Conservation (phyloP, 805 yeast species). For the Yamadazyma insecticola region DNA sequence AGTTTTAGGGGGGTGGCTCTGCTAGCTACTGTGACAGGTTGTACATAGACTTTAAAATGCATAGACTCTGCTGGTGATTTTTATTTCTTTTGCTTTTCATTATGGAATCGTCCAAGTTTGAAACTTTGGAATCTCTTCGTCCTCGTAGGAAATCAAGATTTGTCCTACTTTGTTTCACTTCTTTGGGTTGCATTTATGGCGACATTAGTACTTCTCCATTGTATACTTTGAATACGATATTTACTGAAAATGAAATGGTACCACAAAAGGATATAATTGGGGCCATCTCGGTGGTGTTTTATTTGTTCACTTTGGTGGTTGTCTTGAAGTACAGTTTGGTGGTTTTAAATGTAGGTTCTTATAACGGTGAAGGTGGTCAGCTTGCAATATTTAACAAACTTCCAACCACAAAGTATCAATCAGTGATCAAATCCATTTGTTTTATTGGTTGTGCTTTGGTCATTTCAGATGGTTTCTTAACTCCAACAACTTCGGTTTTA, state of each 20-base stretch:
- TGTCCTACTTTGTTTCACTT: slow-evolving; percentile 32
- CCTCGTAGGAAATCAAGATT: background rate
- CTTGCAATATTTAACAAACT: slow-evolving; percentile 59
- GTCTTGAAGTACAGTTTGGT: slow-evolving; percentile 47
- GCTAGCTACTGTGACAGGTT: no score
- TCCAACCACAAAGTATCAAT: no score
- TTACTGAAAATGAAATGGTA: slow-evolving; percentile 25
- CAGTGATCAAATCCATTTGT: slow-evolving; percentile 16
- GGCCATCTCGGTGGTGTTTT: slow-evolving; percentile 49
- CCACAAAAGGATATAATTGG: slow-evolving; percentile 42
- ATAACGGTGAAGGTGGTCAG: slow-evolving; percentile 61
- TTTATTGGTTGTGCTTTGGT: slow-evolving; percentile 56
- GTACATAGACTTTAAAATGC: no score
- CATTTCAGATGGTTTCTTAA: slow-evolving; percentile 55
- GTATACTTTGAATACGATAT: slow-evolving; percentile 37
- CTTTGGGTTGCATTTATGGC: slow-evolving; percentile 61
- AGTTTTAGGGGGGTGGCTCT: no score
- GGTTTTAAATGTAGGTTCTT: slow-evolving; percentile 48
- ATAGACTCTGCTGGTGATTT: no score
- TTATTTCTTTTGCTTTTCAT: no score
- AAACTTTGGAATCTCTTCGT: no score
- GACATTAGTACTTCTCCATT: slow-evolving; percentile 62
- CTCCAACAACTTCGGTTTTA: slow-evolving; percentile 61
- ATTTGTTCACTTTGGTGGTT: slow-evolving; percentile 51
- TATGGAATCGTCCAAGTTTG: no score